Evolutionary conservation across 805 yeast species (phyloP).

Genomic region (Debaryomyces castellii): DNA sequence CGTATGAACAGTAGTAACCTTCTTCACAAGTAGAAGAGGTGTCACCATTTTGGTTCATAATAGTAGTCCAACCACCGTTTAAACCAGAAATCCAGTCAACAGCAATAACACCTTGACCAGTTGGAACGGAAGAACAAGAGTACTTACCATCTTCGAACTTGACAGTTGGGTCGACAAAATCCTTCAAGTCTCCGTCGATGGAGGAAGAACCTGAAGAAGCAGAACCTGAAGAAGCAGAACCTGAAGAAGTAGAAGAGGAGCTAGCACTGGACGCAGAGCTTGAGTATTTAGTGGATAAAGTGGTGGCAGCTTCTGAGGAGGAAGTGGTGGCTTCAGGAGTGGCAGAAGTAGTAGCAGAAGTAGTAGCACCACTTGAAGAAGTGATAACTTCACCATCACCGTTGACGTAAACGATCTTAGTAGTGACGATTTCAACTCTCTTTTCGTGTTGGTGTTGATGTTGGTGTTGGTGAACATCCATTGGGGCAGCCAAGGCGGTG

Average conservation of each 20-base stretch:
- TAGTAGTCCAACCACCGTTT: constrained; percentile 44
- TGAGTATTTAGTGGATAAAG: constrained; percentile 5
- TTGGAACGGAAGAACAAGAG: constrained; percentile 67
- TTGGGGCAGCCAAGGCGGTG: constrained; percentile 32
- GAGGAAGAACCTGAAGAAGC: constrained; percentile 33
- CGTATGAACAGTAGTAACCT: constrained; percentile 74
- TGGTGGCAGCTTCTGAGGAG: constrained; percentile 6
- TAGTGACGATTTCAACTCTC: constrained; percentile 39
- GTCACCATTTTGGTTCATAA: constrained; percentile 50
- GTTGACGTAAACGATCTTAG: constrained; percentile 36
- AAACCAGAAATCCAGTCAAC: constrained; percentile 56
- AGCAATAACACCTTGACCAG: constrained; percentile 70
- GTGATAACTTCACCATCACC: constrained; percentile 38
- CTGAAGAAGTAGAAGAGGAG: constrained; percentile 6
- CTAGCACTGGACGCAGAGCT: constrained; percentile 9
- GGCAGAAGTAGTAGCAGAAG: constrained; percentile 7
- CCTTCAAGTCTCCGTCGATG: constrained; percentile 56
- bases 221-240: constrained; percentile 11
- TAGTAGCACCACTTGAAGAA: constrained; percentile 13
- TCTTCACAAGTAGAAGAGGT: constrained; percentile 51
- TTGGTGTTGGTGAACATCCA: constrained; percentile 34
- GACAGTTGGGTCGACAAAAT: constrained; percentile 48
- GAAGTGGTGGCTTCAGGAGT: constrained; percentile 7
- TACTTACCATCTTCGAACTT: constrained; percentile 70
- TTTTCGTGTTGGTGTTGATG: constrained; percentile 30